A percentile compares a stretch with the other conserved stretches of the same genome.
Evolutionary conservation across 2,329 filamentous ascomycete species (phyloP).

Genomic region (Alternaria infectoria): DNA sequence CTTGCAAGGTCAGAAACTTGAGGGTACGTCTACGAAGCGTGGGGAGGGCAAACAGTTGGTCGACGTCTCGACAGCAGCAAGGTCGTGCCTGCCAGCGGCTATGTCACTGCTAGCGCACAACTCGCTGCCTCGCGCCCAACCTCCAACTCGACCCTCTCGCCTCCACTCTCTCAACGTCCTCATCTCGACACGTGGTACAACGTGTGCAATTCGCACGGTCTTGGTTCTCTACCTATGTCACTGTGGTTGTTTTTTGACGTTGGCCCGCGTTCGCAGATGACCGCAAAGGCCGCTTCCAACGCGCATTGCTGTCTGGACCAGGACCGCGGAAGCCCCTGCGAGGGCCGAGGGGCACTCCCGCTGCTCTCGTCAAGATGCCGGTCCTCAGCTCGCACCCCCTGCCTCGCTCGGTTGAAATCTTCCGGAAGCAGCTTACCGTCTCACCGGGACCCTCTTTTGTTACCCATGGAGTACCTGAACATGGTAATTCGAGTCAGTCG

Average conservation of each 20-base stretch:
- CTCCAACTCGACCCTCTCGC: not conserved
- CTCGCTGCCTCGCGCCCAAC: slow-evolving; percentile 7
- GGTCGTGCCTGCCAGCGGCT: not conserved
- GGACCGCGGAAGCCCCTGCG: not conserved
- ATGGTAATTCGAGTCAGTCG: slow-evolving; percentile 11
- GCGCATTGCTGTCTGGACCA: slow-evolving; percentile 1
- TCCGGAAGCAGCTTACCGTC: slow-evolving; percentile 15
- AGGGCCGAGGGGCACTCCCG: not conserved
- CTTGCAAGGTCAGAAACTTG: not conserved
- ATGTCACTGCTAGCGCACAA: slow-evolving; percentile 16
- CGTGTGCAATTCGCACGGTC: not conserved
- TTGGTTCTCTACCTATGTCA: not conserved
- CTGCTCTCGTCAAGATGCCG: slow-evolving; percentile 2
- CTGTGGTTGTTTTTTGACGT: slow-evolving; percentile 2
- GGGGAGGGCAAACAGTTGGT: slow-evolving; percentile 2
- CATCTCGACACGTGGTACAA: slow-evolving; percentile 5
- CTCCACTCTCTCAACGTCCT: slow-evolving; percentile 12
- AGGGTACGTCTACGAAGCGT: not conserved
- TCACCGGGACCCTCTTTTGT: slow-evolving; percentile 3
- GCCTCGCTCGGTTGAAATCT: slow-evolving; percentile 17
- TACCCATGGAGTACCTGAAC: slow-evolving; percentile 5
- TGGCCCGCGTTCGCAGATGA: slow-evolving; percentile 7
- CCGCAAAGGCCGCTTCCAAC: slow-evolving; percentile 2
- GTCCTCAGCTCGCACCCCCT: slow-evolving; percentile 13
- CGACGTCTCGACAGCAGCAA: not conserved